Base-by-base conservation (phyloP, 2,329 filamentous ascomycete species). In the Ascochyta viciae-villosae region DNA sequence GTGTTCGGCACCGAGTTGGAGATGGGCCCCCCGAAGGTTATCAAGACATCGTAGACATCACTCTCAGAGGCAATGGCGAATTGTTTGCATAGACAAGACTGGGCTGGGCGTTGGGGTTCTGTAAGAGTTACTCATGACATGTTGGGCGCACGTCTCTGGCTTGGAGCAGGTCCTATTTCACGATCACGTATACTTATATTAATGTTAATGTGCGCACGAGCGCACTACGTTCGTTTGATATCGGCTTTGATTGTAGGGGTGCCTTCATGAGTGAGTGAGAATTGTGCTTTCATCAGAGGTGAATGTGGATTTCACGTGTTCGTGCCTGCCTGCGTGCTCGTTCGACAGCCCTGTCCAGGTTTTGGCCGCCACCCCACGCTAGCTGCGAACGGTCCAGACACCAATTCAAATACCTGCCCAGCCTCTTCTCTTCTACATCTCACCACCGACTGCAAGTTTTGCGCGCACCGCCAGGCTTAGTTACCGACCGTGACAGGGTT, bases 1-100 rank as follows among this genome's bases (percentile, higher is more conserved):
- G 80, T 99, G 6, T 99, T 99, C 73, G 92, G 92, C 64, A 99
- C 95, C 1, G 89, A 96, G 78, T 82, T 99, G 48, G 77, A 82
- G 50, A 79, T 80, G 65, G 73, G 69, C 44, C 65, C 77, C n/a
- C 72, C 80, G 4, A 82, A 83, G 76, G 76, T 83, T 24, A 59
- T 82, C 59, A 83, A 82, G 76, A 74, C 77, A 8, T 64, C 57
- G 13, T 72, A 51, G 55, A 35, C 22, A 12, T 22, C 0, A 16
- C 13, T 2, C 6, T 19, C 13, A 24, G 13, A 12, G n/a, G 41
- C 3, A 26, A 10, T 13, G 23, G 5, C 5, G 24, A n/a, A n/a
- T 16, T 9, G n/a, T 26, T 13, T 27, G 15, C 24, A 39, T 16
- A 26, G 12, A 27, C 7, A 41, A 22, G 13, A 27, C 27, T 41